phyloP scores from a whole-genome alignment of 768 basidiomycete species.

The Phaeolepiota aurea region DNA sequence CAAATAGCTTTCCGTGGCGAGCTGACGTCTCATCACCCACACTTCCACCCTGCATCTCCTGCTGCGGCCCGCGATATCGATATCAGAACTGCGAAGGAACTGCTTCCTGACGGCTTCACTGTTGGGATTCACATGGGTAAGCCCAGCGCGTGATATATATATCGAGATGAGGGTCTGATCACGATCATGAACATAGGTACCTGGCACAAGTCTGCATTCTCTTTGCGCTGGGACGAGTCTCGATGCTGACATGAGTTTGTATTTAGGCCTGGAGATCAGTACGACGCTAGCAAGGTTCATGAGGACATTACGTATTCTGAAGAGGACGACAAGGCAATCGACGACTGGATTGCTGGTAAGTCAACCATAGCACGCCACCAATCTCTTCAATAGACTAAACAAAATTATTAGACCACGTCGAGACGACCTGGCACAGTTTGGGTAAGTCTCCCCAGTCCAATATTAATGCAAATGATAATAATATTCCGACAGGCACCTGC shows the following conservation, averaged over 20 bases:
- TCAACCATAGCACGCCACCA: too few species aligned
- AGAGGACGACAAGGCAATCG: conserved; percentile 67
- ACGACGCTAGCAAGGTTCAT: conserved; percentile 47
- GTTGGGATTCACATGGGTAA: conserved; percentile 74
- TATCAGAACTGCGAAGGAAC: conserved; percentile 55
- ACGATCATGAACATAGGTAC: too few species aligned
- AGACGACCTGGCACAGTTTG: conserved; percentile 72
- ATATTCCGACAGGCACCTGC: conserved; percentile 26
- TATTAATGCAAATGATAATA: background rate
- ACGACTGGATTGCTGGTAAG: conserved; percentile 53
- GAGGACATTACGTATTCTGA: conserved; percentile 58
- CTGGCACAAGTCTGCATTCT: conserved; percentile 36
- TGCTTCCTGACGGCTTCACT: conserved; percentile 52
- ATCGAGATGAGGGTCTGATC: too few species aligned
- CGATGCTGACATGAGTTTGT: background rate
- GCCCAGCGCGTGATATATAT: too few species aligned
- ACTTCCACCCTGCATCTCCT: conserved; percentile 62
- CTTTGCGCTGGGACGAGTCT: background rate
- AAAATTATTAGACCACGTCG: conserved; percentile 66
- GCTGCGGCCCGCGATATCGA: conserved; percentile 57
- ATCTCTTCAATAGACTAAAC: too few species aligned
- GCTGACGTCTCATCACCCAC: conserved; percentile 65
- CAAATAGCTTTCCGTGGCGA: conserved; percentile 64
- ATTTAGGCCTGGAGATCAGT: conserved; percentile 39
- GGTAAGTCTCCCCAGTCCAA: conserved; percentile 20